phyloP scores from a whole-genome alignment of 192 early-diverging fungal genomes.

The Ramicandelaber brevisporus region DNA sequence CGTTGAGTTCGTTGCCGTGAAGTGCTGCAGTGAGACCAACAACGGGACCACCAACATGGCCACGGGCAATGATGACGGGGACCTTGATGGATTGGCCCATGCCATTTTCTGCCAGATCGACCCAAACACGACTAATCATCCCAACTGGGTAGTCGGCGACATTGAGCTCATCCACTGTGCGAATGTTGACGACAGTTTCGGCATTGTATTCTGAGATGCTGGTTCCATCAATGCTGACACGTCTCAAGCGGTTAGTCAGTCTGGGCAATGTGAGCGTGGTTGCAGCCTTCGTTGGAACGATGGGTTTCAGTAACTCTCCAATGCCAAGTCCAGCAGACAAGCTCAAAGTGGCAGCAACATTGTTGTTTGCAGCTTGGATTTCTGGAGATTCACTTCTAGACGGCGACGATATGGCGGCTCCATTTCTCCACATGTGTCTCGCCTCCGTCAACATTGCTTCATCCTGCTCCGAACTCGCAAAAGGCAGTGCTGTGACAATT shows the following conservation, averaged over 20 bases:
- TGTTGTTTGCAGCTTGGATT: too few species aligned
- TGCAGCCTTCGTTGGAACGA: too few species aligned
- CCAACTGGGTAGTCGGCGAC: constrained; percentile 22
- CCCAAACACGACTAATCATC: constrained; percentile 26
- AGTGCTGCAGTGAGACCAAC: constrained; percentile 55
- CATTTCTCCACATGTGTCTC: constrained; percentile 13
- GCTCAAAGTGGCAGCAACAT: too few species aligned
- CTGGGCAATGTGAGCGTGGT: too few species aligned
- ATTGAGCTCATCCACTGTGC: constrained; percentile 24
- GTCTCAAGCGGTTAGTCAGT: too few species aligned
- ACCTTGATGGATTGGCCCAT: constrained; percentile 29
- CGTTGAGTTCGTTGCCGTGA: constrained; percentile 83
- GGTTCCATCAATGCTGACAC: constrained; percentile 7
- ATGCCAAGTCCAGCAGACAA: too few species aligned
- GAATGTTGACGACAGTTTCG: constrained; percentile 10
- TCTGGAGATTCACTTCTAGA: too few species aligned
- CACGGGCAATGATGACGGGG: constrained; percentile 55
- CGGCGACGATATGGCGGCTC: too few species aligned
- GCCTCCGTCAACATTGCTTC: constrained; percentile 22
- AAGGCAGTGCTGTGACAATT: constrained; percentile 15
- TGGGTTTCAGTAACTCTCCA: too few species aligned
- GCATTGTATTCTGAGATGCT: constrained; percentile 5
- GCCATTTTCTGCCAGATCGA: constrained; percentile 32
- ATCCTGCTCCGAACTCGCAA: constrained; percentile 26
- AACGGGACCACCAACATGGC: constrained; percentile 25